These are phyloP conservation scores for Penicillium sclerotigenum DNA, from an alignment of 2,329 filamentous ascomycete genomes.

Conservation along the genomic window DNA sequence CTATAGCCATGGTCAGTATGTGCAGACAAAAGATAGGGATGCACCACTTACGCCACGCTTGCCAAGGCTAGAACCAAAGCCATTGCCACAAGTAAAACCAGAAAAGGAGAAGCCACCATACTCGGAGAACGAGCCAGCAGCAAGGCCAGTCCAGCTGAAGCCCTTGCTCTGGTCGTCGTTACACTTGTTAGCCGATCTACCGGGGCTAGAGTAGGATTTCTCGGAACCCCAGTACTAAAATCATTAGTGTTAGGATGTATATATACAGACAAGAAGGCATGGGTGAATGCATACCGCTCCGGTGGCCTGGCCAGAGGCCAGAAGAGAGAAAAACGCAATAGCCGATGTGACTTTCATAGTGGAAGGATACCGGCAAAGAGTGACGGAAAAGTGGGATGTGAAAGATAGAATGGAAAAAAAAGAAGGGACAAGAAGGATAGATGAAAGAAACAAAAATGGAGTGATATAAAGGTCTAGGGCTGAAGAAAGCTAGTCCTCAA, in stretches of 20 bases:
- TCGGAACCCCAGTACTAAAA: slow-evolving; percentile 51
- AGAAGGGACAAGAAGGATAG: not conserved
- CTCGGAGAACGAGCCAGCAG: slow-evolving; percentile 57
- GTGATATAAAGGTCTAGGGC: slow-evolving; percentile 6
- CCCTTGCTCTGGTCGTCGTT: slow-evolving; percentile 64
- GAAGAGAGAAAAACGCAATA: slow-evolving; percentile 36
- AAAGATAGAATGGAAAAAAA: slow-evolving; percentile 16
- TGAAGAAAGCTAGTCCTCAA: slow-evolving; percentile 5
- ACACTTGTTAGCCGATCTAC: slow-evolving; percentile 75
- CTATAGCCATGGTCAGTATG: slow-evolving; percentile 30
- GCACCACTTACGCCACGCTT: slow-evolving; percentile 44
- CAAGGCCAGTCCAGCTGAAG: slow-evolving; percentile 68
- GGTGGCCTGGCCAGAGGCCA: slow-evolving; percentile 46
- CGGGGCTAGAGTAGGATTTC: slow-evolving; percentile 62
- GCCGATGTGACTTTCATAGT: slow-evolving; percentile 29
- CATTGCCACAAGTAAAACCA: slow-evolving; percentile 67
- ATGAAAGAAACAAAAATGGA: slow-evolving; percentile 1
- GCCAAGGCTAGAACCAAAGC: slow-evolving; percentile 37
- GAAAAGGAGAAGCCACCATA: slow-evolving; percentile 73
- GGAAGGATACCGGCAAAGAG: slow-evolving; percentile 26
- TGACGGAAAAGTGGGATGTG: slow-evolving; percentile 32
- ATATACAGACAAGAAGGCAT: not conserved
- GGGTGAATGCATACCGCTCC: slow-evolving; percentile 42
- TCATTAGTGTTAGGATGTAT: not conserved
- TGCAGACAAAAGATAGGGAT: not conserved